Percentiles rank a stretch among this genome's conserved stretches.
These are phyloP conservation scores for Pouteria campechiana DNA, from an alignment of 179 eudicot species.

Conservation along the genomic window DNA sequence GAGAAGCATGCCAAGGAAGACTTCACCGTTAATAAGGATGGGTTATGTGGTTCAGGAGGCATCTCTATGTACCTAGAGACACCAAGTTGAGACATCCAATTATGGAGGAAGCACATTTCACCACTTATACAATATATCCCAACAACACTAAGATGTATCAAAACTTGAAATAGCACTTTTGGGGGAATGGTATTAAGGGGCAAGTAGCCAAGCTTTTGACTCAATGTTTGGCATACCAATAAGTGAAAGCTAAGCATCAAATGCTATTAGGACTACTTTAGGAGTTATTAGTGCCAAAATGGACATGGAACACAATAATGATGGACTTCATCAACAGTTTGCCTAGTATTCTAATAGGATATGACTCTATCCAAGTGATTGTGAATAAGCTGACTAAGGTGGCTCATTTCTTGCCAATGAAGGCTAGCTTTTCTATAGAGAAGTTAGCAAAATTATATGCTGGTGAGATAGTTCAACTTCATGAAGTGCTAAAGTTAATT, in stretches of 20 bases:
- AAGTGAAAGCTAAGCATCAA: slow-evolving; percentile 1
- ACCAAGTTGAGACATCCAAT: no score
- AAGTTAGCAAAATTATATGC: no score
- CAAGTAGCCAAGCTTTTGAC: neutral
- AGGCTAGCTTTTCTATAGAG: no score
- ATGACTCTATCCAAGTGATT: no score
- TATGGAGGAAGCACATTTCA: neutral
- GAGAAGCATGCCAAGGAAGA: no score
- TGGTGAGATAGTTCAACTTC: no score
- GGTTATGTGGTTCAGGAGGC: no score
- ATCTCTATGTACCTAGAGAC: no score
- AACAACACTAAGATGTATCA: neutral
- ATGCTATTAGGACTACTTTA: neutral
- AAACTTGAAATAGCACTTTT: neutral
- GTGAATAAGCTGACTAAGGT: no score
- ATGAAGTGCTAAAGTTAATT: no score
- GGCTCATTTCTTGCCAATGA: no score
- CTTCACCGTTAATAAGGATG: no score
- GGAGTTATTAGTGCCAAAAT: neutral
- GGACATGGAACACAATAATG: neutral
- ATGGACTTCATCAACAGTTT: neutral
- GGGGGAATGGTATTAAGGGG: neutral
- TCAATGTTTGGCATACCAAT: neutral
- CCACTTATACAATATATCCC: neutral
- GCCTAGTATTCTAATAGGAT: neutral